Base-by-base conservation (phyloP, 371 early-diverging fungal species). In the Haplosporangium sp. region DNA sequence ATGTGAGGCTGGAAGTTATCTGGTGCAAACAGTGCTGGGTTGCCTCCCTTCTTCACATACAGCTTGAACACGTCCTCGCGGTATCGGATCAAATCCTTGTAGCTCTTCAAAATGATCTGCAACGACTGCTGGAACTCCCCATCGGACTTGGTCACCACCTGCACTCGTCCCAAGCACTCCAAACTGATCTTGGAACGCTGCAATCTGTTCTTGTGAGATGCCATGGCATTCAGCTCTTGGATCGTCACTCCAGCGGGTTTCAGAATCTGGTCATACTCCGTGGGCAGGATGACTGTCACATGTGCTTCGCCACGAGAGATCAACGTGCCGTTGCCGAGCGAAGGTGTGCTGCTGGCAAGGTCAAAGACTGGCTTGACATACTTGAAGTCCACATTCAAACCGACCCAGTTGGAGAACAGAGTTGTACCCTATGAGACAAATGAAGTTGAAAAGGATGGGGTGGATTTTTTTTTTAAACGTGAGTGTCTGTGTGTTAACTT, bases 211-310 rank as follows among this genome's bases (percentile, higher is more conserved):
- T 81, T 63, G 38, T 63, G 55, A 16, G 61, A 21, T 13, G 93
- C 95, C 51, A 92, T 82, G 6, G 42, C 67, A 62, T 94, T 88
- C 64, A 95, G 69, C 50, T 94, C 90, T 9, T 87, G 80, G n/a
- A 92, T 90, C n/a, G 93, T 92, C 11, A 94, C 80, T 59, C 86
- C 86, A 6, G 85, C 87, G 12, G 82, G 84, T 59, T 85, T 81
- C 14, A 93, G 80, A 7, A 86, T 82, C 14, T 59, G 63, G 53
- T 83, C 80, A 53, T 84, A 92, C 74, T 95, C 95, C 0, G 95
- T 91, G 0, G 95, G 95, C 9, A 87, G 82, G 46, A 95, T 82
- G 13, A 94, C 85, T 1, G 95, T 95, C 50, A 95, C 80, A 51
- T 95, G 95, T 0, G 94, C 85, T 68, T 95, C 95, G 18, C 90